Percentiles rank a stretch among this genome's conserved stretches.
Conservation (phyloP, 2,329 filamentous ascomycete genomes). For the Achaetomium macrosporum region DNA sequence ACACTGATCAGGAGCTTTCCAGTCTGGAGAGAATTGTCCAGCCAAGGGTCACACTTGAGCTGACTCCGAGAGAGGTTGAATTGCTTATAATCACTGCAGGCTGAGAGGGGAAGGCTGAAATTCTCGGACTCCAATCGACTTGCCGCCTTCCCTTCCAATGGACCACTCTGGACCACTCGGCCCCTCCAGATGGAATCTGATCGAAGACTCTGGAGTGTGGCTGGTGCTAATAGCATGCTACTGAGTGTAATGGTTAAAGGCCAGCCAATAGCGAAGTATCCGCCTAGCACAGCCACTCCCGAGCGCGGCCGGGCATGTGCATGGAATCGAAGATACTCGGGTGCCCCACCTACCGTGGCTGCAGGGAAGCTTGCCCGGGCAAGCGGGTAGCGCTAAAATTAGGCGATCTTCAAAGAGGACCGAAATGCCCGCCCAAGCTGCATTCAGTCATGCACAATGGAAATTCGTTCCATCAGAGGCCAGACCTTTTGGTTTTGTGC, state of each 20-base stretch:
- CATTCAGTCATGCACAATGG: no score
- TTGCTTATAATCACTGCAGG: constrained; percentile 22
- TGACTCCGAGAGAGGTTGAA: neutral
- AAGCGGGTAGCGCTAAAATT: no score
- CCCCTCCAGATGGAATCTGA: constrained; percentile 28
- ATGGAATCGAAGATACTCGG: constrained; percentile 15
- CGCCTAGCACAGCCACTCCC: constrained; percentile 8
- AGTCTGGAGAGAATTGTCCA: constrained; percentile 3
- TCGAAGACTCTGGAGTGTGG: constrained; percentile 28
- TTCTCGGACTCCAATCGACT: constrained; percentile 22
- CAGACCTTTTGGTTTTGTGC: no score
- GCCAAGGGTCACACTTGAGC: constrained; percentile 9
- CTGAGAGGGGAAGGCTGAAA: constrained; percentile 24
- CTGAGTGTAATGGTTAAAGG: neutral
- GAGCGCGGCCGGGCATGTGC: constrained; percentile 6
- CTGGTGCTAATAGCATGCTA: constrained; percentile 20
- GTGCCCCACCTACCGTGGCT: constrained; percentile 15
- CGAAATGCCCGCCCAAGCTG: no score
- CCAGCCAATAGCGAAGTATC: neutral
- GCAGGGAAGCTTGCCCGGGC: neutral
- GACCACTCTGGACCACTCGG: constrained; percentile 22
- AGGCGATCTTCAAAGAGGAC: no score
- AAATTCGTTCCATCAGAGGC: no score
- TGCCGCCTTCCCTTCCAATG: constrained; percentile 22
- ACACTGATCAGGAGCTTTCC: neutral